Conservation (phyloP, 108 stramenopile species). For the Cyclotella choctawhatcheeana region DNA sequence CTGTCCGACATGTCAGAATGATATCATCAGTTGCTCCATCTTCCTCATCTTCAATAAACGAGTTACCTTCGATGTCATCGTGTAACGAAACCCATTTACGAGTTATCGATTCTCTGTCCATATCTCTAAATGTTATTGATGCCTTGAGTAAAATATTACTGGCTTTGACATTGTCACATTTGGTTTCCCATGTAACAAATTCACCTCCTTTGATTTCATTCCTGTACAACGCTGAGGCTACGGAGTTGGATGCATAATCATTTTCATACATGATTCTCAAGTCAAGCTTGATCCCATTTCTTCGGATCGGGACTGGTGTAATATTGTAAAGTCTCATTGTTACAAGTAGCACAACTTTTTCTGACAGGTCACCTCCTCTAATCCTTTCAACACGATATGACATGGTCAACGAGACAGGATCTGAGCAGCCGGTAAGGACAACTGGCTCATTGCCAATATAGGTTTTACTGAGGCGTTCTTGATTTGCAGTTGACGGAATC, state of each 20-base stretch:
- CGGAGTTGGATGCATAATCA: constrained; percentile 36
- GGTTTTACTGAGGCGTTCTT: background rate
- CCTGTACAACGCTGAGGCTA: constrained; percentile 53
- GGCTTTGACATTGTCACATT: constrained; percentile 49
- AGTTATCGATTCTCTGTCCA: constrained; percentile 61
- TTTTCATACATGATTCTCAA: constrained; percentile 34
- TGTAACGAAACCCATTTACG: constrained; percentile 56
- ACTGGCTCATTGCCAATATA: constrained; percentile 15
- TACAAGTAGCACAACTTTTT: constrained; percentile 48
- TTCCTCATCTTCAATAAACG: constrained; percentile 50
- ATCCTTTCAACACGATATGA: constrained; percentile 26
- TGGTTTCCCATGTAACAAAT: constrained; percentile 70
- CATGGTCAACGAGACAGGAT: constrained; percentile 43
- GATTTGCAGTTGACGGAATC: constrained; percentile 23
- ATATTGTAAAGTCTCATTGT: constrained; percentile 51
- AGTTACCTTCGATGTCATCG: constrained; percentile 32
- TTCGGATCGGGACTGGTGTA: constrained; percentile 46
- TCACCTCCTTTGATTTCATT: constrained; percentile 71
- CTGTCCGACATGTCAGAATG: constrained; percentile 54
- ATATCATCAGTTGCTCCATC: constrained; percentile 54
- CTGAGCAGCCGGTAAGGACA: constrained; percentile 43
- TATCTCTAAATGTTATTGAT: constrained; percentile 61
- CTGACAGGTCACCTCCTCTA: constrained; percentile 29
- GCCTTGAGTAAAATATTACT: constrained; percentile 53
- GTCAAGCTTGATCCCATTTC: constrained; percentile 50